These are phyloP conservation scores for Phycomyces nitens DNA, from an alignment of 192 early-diverging fungal genomes.

Conservation along the genomic window DNA sequence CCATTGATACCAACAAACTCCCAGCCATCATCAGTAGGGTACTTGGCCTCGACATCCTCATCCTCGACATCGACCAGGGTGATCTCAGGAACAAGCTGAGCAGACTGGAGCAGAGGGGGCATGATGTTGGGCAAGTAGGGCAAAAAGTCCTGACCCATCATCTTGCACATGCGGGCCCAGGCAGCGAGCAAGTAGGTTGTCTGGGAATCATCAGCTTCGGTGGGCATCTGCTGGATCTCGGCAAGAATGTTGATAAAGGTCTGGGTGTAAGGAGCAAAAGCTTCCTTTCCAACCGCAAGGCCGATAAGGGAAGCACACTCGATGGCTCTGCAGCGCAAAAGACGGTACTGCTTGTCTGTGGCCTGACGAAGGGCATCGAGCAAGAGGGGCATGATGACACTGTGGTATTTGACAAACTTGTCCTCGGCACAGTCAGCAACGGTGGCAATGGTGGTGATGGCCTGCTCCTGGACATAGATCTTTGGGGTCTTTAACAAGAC, in stretches of 20 bases:
- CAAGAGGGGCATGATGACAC: slow-evolving; percentile 92
- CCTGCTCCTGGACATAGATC: slow-evolving; percentile 98
- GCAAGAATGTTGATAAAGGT: slow-evolving; percentile 81
- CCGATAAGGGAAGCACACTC: slow-evolving; percentile 97
- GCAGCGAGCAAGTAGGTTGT: slow-evolving; percentile 88
- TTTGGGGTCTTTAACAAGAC: slow-evolving; percentile 78
- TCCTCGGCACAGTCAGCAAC: slow-evolving; percentile 94
- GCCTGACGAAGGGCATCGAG: slow-evolving; percentile 85
- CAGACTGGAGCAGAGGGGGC: slow-evolving; percentile 82
- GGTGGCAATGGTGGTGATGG: slow-evolving; percentile 95
- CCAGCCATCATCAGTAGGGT: slow-evolving; percentile 97
- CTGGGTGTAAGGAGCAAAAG: slow-evolving; percentile 74
- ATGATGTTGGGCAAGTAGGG: slow-evolving; percentile 91
- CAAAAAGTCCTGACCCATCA: slow-evolving; percentile 90
- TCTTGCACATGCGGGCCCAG: slow-evolving; percentile 97
- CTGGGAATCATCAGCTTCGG: slow-evolving; percentile 92
- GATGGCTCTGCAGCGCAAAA: slow-evolving; percentile 94
- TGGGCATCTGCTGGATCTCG: slow-evolving; percentile 72
- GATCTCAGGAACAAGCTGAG: slow-evolving; percentile 91
- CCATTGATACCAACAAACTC: slow-evolving; percentile 90
- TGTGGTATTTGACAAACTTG: slow-evolving; percentile 89
- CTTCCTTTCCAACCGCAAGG: slow-evolving; percentile 88
- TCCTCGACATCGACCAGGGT: slow-evolving; percentile 74
- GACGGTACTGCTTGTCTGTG: slow-evolving; percentile 79
- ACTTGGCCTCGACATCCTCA: slow-evolving; percentile 78